Evolutionary conservation across 257 asterid species (phyloP).

Genomic region (Henckelia pumila): DNA sequence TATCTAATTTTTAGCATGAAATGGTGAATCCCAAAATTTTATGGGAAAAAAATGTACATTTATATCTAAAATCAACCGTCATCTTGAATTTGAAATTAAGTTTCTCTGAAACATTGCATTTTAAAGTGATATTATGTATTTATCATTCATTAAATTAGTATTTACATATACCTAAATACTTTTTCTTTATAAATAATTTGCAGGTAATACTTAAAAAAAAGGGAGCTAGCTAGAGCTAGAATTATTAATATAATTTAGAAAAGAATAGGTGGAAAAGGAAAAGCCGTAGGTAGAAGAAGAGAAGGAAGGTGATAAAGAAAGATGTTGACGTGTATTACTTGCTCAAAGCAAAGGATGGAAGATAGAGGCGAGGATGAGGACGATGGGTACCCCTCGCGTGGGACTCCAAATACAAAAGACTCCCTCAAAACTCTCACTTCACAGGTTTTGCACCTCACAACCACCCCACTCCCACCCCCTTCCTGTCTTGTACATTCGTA

Average conservation of each 20-base stretch:
- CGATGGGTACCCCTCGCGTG: constrained; percentile 49
- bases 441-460: constrained; percentile 62
- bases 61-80: no score
- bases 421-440: constrained; percentile 98
- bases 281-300: neutral
- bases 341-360: constrained; percentile 76
- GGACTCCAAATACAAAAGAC: constrained; percentile 84
- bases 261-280: neutral
- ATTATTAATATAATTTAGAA: neutral
- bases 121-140: neutral
- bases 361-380: constrained; percentile 61
- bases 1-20: neutral
- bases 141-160: no score
- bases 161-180: neutral
- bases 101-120: neutral
- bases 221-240: neutral
- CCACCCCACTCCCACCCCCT: neutral
- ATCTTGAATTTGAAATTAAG: no score
- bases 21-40: neutral
- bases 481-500: neutral
- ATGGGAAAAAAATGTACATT: no score
- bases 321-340: constrained; percentile 99
- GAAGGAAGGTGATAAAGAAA: constrained; percentile 2
- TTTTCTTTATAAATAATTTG: neutral
- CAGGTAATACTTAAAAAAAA: neutral